phyloP scores from a whole-genome alignment of 208 protist genomes.

The Leishmania amazonensis region DNA sequence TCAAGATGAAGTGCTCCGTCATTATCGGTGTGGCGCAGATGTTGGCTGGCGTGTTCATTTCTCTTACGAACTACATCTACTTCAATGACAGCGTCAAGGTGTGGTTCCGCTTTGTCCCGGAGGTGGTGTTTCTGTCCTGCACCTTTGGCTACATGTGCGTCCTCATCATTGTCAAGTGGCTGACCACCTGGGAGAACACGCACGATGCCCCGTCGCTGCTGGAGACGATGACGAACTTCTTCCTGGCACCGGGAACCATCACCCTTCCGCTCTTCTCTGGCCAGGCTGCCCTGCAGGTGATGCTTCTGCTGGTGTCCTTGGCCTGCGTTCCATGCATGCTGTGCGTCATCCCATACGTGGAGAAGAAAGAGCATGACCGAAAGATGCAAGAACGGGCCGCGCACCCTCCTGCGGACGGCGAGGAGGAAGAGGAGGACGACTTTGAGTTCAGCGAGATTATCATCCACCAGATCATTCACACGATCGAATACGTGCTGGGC shows the following conservation, averaged over 20 bases:
- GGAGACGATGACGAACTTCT: constrained; percentile 95
- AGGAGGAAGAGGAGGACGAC: constrained; percentile 37
- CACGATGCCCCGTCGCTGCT: constrained; percentile 86
- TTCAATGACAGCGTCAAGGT: constrained; percentile 87
- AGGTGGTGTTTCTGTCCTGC: constrained; percentile 95
- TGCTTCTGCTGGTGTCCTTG: constrained; percentile 78
- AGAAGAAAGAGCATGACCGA: constrained; percentile 92
- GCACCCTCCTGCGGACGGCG: constrained; percentile 15
- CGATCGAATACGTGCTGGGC: constrained; percentile 99
- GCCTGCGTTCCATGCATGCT: constrained; percentile 86
- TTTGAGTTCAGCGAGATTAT: constrained; percentile 96
- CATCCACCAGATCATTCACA: constrained; percentile 99
- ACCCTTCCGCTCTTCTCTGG: constrained; percentile 73
- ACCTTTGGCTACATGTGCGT: constrained; percentile 98
- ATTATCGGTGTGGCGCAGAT: constrained; percentile 97
- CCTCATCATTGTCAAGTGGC: constrained; percentile 98
- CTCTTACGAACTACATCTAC: constrained; percentile 92
- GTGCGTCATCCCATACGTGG: constrained; percentile 79
- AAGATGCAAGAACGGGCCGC: constrained; percentile 31
- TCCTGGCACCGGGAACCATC: constrained; percentile 85
- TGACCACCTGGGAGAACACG: constrained; percentile 86
- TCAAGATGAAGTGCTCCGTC: constrained; percentile 99
- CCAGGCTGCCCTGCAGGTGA: constrained; percentile 82
- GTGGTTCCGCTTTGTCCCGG: constrained; percentile 94
- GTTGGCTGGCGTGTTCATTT: constrained; percentile 95